Conservation (phyloP, 257 asterid genomes). For the Fraxinus quadrangulata region DNA sequence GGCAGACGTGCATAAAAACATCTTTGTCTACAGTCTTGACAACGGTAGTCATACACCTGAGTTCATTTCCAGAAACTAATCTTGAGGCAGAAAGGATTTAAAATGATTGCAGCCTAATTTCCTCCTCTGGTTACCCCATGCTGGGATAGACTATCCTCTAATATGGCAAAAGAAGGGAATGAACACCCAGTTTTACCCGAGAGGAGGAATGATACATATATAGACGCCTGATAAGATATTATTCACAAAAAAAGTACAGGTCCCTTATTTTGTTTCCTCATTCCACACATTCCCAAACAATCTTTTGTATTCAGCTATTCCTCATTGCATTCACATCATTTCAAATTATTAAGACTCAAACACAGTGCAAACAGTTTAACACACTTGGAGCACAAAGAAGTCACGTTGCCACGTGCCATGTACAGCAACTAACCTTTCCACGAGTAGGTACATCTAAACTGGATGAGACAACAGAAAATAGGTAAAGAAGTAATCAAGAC, state of each 20-base stretch:
- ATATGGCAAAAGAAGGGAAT: background rate
- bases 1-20: background rate
- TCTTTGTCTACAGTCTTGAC: background rate
- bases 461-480: background rate
- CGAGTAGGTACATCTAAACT: background rate
- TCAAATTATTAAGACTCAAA: background rate
- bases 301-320: background rate
- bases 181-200: background rate
- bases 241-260: background rate
- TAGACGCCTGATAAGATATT: background rate
- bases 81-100: background rate
- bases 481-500: background rate
- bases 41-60: background rate
- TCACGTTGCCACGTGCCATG: background rate
- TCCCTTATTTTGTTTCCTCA: constrained; percentile 1
- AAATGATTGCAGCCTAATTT: background rate
- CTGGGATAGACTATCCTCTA: background rate
- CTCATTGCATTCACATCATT: background rate
- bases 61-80: background rate
- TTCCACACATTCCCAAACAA: background rate
- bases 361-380: background rate
- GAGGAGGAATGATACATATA: background rate
- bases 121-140: background rate
- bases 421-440: background rate
- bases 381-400: background rate